Percentiles rank a stretch among this genome's conserved stretches.
Conservation (phyloP, 2,329 filamentous ascomycete species). For the Aspergillus pseudoglaucus region DNA sequence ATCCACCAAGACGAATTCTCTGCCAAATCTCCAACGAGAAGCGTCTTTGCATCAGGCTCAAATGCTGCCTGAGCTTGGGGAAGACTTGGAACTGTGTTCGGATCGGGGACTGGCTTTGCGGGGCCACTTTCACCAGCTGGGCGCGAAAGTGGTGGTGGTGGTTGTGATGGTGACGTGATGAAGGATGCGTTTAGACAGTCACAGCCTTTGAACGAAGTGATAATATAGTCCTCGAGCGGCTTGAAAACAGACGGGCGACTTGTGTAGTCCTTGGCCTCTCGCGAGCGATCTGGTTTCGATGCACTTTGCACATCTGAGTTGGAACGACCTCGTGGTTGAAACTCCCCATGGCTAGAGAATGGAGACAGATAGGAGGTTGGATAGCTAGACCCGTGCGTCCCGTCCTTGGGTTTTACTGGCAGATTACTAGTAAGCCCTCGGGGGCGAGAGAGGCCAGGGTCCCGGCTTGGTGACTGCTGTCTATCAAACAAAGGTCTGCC, state of each 20-base stretch:
- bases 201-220: slow-evolving; percentile 60
- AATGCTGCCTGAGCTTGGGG: slow-evolving; percentile 38
- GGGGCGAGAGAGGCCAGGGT: slow-evolving; percentile 13
- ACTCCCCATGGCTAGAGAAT: slow-evolving; percentile 10
- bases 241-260: slow-evolving; percentile 57
- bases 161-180: slow-evolving; percentile 45
- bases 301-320: slow-evolving; percentile 23
- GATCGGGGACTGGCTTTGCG: slow-evolving; percentile 23
- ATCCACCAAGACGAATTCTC: slow-evolving; percentile 83
- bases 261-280: slow-evolving; percentile 33
- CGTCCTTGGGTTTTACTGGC: background rate
- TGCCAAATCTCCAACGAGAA: slow-evolving; percentile 67
- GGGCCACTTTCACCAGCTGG: slow-evolving; percentile 42
- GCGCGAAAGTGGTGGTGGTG: slow-evolving; percentile 38
- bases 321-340: slow-evolving; percentile 18
- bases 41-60: slow-evolving; percentile 67
- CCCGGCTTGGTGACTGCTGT: slow-evolving; percentile 7
- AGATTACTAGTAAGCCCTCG: slow-evolving; percentile 14
- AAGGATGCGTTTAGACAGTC: slow-evolving; percentile 75
- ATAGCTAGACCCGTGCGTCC: slow-evolving; percentile 6
- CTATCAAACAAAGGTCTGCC: slow-evolving; percentile 7
- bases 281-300: slow-evolving; percentile 15
- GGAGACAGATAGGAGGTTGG: slow-evolving; percentile 10
- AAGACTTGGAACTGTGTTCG: slow-evolving; percentile 23
- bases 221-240: slow-evolving; percentile 70